These are phyloP conservation scores for Psidium friedrichsthalianum DNA, from an alignment of 345 rosid species.

Conservation along the genomic window DNA sequence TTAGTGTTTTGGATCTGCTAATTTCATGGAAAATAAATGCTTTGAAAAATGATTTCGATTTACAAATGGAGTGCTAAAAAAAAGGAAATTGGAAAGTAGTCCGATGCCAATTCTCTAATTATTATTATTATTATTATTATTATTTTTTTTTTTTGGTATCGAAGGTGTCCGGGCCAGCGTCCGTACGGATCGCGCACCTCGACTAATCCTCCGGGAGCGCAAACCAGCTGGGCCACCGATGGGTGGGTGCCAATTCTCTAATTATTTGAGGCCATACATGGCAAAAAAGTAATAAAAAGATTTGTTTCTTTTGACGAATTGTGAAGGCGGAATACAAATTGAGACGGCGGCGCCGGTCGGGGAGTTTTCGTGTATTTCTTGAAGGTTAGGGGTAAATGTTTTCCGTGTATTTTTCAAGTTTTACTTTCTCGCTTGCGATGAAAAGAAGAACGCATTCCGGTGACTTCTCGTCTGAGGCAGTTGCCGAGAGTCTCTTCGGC, in stretches of 20 bases:
- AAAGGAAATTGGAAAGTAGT: too few relatives aligned
- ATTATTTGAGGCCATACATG: not conserved
- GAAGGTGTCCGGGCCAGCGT: too few relatives aligned
- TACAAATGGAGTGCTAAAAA: too few relatives aligned
- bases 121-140: too few relatives aligned
- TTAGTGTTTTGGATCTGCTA: too few relatives aligned
- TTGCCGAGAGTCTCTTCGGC: not conserved
- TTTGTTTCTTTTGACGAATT: not conserved
- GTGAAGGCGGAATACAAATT: not conserved
- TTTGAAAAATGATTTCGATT: too few relatives aligned
- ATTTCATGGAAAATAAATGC: too few relatives aligned
- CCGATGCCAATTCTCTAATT: too few relatives aligned
- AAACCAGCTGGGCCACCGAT: too few relatives aligned
- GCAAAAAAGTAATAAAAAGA: not conserved
- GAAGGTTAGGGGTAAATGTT: not conserved
- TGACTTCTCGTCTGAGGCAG: not conserved
- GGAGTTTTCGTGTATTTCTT: not conserved
- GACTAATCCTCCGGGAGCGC: too few relatives aligned
- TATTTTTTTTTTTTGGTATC: too few relatives aligned
- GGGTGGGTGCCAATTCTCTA: not conserved
- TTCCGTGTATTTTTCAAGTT: not conserved
- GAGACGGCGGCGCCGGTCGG: not conserved
- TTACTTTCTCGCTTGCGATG: not conserved
- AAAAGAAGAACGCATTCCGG: not conserved
- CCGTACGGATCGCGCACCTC: too few relatives aligned